Evolutionary conservation across 163 green algal species (phyloP).

Genomic region (Chloromonas sp.): DNA sequence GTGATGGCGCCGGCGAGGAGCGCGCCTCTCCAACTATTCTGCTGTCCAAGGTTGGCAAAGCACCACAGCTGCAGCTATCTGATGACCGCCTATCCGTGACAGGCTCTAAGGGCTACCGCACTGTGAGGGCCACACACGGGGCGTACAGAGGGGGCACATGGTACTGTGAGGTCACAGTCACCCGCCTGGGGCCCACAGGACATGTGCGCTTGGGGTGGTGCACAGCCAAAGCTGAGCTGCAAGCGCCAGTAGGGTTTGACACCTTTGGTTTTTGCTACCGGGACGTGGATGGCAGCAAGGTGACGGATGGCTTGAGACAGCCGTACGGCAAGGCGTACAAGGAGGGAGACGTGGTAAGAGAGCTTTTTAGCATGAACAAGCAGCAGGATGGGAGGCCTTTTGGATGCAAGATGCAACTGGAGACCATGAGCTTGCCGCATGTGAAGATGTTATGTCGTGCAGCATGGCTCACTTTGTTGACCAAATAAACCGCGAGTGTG

Average conservation of each 20-base stretch:
- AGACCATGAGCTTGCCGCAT: no score
- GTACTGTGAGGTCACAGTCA: conserved; percentile 70
- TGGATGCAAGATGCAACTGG: no score
- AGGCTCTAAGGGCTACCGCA: conserved; percentile 64
- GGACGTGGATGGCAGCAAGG: conserved; percentile 50
- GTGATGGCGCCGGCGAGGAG: conserved; percentile 18
- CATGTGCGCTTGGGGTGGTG: conserved; percentile 59
- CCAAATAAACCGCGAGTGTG: no score
- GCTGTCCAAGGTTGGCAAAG: conserved; percentile 46
- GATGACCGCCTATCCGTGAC: conserved; percentile 54
- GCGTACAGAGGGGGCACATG: conserved; percentile 38
- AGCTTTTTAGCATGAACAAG: no score
- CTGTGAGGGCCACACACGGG: conserved; percentile 44
- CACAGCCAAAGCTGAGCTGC: conserved; percentile 57
- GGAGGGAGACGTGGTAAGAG: conserved; percentile 58
- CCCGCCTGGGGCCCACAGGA: conserved; percentile 49
- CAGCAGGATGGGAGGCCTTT: no score
- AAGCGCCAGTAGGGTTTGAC: conserved; percentile 66
- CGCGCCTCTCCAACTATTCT: no score
- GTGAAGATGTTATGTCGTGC: no score
- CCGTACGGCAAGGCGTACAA: conserved; percentile 33
- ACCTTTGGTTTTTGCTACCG: conserved; percentile 43
- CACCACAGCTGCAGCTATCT: conserved; percentile 39
- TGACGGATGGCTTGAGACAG: conserved; percentile 27
- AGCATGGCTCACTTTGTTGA: no score